Base-by-base conservation (phyloP, 768 basidiomycete species). In the Pleurotus tuoliensis region DNA sequence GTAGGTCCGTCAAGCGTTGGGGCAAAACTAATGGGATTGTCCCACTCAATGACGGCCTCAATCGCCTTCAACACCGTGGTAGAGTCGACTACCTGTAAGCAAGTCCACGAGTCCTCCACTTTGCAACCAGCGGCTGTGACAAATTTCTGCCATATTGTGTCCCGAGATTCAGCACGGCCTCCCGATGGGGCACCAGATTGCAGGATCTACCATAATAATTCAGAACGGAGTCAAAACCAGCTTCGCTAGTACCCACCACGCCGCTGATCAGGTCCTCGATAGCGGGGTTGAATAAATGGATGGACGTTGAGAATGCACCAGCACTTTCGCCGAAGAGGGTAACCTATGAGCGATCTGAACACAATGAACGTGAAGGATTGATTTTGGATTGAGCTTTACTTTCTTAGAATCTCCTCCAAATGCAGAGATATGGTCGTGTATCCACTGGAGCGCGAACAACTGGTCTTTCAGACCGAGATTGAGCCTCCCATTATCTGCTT, bases 351-450 rank as follows among this genome's bases (percentile, higher is more conserved):
- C 16, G 15, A 12, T 13, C 49, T 41, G 2, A 51, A 1, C 38
- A 9, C 20, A 58, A 39, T 5, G 48, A 18, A 3, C 61, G 58
- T 5, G 56, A 39, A n/a, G 34, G 56, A 39, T 3, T 4, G 8
- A 39, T 11, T 49, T 9, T 16, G 27, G 30, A 12, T 8, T 15
- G 4, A 8, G n/a, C n/a, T 4, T 11, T 5, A 76, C 77, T 67
- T 77, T 74, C 9, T n/a, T 62, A n/a, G 70, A 71, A 61, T 79
- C 81, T n/a, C 85, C 86, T 3, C 84, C 83, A 61, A 86, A 87
- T 0, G 68, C 63, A 37, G 62, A 69, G 50, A 86, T 83, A 59
- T 87, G 78, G 39, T 71, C 60, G 55, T 84, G 79, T 0, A 86
- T 76, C 84, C 78, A 80, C 47, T 67, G 55, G 2, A 79, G 65